A percentile compares a stretch with the other conserved stretches of the same genome.
Conservation (phyloP, 177 flowering plant genomes). For the Vitis hybrid region DNA sequence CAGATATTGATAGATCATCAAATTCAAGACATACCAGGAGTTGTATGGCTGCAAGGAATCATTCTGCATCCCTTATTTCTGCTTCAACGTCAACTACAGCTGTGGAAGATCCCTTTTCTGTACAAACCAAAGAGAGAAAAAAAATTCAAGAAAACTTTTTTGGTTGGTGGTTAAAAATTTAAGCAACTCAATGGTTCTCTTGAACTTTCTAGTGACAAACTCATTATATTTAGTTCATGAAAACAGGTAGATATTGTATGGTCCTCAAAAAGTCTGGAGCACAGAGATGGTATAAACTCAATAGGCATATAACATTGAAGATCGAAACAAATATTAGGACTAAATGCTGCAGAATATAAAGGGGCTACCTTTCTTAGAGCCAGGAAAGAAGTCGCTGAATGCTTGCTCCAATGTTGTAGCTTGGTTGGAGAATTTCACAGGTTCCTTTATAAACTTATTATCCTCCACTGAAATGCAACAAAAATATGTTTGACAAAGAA, state of each 20-base stretch:
- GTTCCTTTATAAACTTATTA: constrained; percentile 56
- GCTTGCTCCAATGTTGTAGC: constrained; percentile 50
- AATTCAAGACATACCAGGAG: constrained; percentile 3
- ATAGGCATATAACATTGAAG: no score
- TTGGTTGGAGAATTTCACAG: constrained; percentile 52
- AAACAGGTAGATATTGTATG: no score
- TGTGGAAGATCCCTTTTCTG: constrained; percentile 54
- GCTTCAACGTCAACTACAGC: constrained; percentile 85
- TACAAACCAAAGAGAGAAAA: not conserved
- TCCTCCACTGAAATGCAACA: constrained; percentile 59
- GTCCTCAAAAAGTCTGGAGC: no score
- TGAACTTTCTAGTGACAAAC: no score
- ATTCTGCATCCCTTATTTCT: constrained; percentile 80
- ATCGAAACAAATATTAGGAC: no score
- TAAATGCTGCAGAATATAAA: not conserved
- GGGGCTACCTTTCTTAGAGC: constrained; percentile 58
- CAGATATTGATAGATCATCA: not conserved
- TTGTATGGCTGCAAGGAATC: constrained; percentile 18
- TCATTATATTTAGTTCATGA: no score
- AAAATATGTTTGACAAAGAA: not conserved
- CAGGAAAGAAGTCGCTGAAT: constrained; percentile 49
- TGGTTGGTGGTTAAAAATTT: no score
- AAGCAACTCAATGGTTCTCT: no score
- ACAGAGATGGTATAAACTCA: no score
- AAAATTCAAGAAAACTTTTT: not conserved